These are phyloP conservation scores for Fusarium brevicatenulatum DNA, from an alignment of 2,329 filamentous ascomycete genomes.

Conservation along the genomic window DNA sequence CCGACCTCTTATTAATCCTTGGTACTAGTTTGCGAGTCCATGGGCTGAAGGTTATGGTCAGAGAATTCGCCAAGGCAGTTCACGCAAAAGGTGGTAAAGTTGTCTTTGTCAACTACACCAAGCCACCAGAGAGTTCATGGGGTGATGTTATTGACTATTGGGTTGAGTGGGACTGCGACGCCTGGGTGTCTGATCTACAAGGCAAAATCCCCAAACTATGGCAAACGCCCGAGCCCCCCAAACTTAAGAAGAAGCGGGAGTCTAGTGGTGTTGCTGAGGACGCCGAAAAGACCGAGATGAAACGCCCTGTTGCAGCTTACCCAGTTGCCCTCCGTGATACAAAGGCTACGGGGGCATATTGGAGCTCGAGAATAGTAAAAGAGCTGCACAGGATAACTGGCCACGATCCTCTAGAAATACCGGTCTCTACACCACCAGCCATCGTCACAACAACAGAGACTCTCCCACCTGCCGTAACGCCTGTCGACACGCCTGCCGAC, in stretches of 20 bases:
- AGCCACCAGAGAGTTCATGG: constrained; percentile 77
- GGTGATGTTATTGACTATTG: constrained; percentile 78
- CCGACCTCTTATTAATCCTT: constrained; percentile 75
- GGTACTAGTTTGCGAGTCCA: constrained; percentile 78
- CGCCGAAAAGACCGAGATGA: constrained; percentile 42
- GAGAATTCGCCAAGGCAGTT: constrained; percentile 76
- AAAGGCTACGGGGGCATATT: constrained; percentile 57
- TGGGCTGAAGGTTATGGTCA: constrained; percentile 75
- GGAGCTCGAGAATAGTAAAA: constrained; percentile 55
- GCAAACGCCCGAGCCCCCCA: constrained; percentile 61
- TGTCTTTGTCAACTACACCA: constrained; percentile 78
- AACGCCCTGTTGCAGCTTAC: constrained; percentile 50
- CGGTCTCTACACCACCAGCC: constrained; percentile 28
- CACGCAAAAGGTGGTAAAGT: constrained; percentile 75
- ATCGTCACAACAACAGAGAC: constrained; percentile 6
- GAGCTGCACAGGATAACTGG: constrained; percentile 53
- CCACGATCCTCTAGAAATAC: constrained; percentile 24
- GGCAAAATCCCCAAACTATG: constrained; percentile 68
- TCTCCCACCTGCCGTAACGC: neutral
- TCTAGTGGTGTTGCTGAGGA: constrained; percentile 39
- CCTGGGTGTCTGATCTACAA: constrained; percentile 74
- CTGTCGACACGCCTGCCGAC: neutral
- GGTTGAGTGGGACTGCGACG: constrained; percentile 79
- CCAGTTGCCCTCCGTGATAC: constrained; percentile 59
- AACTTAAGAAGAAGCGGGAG: constrained; percentile 52